Conservation (phyloP, 495 filamentous ascomycete species). For the Annulohypoxylon moriforme region DNA sequence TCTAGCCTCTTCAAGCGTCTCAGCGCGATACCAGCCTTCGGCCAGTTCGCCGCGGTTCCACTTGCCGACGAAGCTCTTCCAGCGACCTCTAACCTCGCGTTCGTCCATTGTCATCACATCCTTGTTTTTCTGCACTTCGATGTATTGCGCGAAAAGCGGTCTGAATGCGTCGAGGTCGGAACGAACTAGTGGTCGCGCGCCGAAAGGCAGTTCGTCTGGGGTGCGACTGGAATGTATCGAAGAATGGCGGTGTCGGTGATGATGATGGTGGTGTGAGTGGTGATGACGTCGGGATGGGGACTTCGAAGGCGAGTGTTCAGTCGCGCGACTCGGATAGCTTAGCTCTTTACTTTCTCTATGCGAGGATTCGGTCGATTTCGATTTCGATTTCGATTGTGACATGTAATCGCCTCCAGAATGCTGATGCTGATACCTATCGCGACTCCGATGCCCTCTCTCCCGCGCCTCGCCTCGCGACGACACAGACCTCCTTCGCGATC, state of each 20-base stretch:
- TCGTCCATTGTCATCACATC: slow-evolving; percentile 71
- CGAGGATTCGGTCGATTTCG: background rate
- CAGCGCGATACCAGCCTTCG: slow-evolving; percentile 92
- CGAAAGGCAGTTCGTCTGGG: slow-evolving; percentile 68
- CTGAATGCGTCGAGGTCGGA: slow-evolving; percentile 69
- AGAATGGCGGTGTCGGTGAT: slow-evolving; percentile 13
- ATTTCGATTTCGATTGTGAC: slow-evolving; percentile 12
- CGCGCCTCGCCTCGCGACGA: slow-evolving; percentile 9
- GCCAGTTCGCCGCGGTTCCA: slow-evolving; percentile 96
- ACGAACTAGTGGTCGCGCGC: slow-evolving; percentile 72
- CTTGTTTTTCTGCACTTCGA: slow-evolving; percentile 88
- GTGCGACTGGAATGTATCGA: background rate
- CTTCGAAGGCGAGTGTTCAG: slow-evolving; percentile 19
- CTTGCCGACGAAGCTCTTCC: slow-evolving; percentile 92
- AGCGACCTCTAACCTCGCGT: slow-evolving; percentile 80
- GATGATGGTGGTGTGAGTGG: slow-evolving; percentile 29
- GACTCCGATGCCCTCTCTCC: background rate
- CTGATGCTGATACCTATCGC: background rate
- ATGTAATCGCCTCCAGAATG: slow-evolving; percentile 6
- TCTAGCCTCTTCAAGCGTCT: slow-evolving; percentile 65
- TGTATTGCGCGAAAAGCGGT: slow-evolving; percentile 84
- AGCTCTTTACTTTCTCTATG: background rate
- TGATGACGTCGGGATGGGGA: slow-evolving; percentile 27
- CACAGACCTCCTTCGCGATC: slow-evolving; percentile 19
- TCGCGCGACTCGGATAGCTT: background rate